A percentile compares a stretch with the other conserved stretches of the same genome.
These are phyloP conservation scores for Royoungia palumana DNA, from an alignment of 768 basidiomycete species.

Conservation along the genomic window DNA sequence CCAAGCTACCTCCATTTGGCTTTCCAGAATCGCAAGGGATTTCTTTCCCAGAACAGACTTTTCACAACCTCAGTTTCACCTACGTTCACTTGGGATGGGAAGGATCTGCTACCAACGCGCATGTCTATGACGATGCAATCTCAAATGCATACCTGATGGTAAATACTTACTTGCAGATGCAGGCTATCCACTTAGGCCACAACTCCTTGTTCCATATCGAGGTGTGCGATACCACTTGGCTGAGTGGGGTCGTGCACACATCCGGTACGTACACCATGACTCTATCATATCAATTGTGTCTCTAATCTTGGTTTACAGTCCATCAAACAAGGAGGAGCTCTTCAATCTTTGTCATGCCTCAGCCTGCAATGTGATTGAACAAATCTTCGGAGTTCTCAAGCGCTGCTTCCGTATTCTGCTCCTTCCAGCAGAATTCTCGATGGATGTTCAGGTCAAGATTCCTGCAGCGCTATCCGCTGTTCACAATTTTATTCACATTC, in stretches of 20 bases:
- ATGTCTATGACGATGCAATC: neutral
- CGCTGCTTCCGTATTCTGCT: too few species aligned
- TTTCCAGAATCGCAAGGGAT: neutral
- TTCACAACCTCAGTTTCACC: neutral
- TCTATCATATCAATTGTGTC: neutral
- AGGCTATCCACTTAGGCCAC: too few species aligned
- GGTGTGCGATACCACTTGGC: neutral
- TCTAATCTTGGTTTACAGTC: neutral
- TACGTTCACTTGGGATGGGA: too few species aligned
- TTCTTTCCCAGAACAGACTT: neutral
- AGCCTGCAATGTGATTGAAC: too few species aligned
- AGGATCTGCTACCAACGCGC: neutral
- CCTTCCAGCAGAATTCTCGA: too few species aligned
- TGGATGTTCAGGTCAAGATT: too few species aligned
- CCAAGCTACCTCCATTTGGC: too few species aligned
- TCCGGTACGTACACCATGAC: neutral
- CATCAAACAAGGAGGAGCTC: neutral
- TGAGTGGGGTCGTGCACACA: neutral
- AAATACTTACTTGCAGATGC: too few species aligned
- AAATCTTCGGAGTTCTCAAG: too few species aligned
- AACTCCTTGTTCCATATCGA: too few species aligned
- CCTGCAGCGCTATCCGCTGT: too few species aligned
- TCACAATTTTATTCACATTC: too few species aligned
- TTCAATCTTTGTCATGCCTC: neutral
- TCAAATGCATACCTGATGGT: neutral